Evolutionary conservation across 2,329 filamentous ascomycete genomes (phyloP).

Genomic region (Samsoniella hepiali): DNA sequence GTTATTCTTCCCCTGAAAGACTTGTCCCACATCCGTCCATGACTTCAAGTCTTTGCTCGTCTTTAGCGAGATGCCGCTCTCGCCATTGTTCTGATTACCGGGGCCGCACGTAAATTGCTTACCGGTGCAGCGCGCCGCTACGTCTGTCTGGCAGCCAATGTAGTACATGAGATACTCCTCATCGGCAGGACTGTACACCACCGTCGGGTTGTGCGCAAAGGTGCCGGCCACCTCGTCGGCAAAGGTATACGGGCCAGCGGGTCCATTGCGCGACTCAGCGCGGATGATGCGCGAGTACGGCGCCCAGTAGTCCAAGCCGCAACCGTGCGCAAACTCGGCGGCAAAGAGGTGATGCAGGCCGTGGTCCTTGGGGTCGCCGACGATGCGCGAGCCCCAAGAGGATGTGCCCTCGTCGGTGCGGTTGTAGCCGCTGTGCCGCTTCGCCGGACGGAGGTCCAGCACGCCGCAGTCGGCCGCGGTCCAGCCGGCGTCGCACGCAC

Average conservation of each 20-base stretch:
- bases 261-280: slow-evolving; percentile 42
- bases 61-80: slow-evolving; percentile 30
- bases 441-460: slow-evolving; percentile 42
- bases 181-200: slow-evolving; percentile 43
- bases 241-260: slow-evolving; percentile 43
- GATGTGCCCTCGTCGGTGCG: slow-evolving; percentile 41
- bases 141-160: slow-evolving; percentile 35
- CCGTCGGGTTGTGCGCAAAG: slow-evolving; percentile 46
- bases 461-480: slow-evolving; percentile 40
- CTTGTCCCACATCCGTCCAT: slow-evolving; percentile 22
- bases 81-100: slow-evolving; percentile 24
- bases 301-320: slow-evolving; percentile 45
- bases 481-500: slow-evolving; percentile 42
- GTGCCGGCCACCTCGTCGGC: slow-evolving; percentile 38
- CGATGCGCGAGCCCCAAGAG: slow-evolving; percentile 46
- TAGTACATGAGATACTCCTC: slow-evolving; percentile 42
- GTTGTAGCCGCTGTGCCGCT: slow-evolving; percentile 43
- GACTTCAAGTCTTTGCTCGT: slow-evolving; percentile 22
- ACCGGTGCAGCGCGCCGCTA: slow-evolving; percentile 15
- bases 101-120: slow-evolving; percentile 23
- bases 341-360: slow-evolving; percentile 43
- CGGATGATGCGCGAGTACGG: slow-evolving; percentile 44
- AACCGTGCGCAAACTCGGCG: slow-evolving; percentile 44
- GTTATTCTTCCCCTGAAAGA: slow-evolving; percentile 22
- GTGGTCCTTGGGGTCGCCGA: slow-evolving; percentile 39